Evolutionary conservation across 345 rosid species (phyloP).

Genomic region (Physaria fendleri): DNA sequence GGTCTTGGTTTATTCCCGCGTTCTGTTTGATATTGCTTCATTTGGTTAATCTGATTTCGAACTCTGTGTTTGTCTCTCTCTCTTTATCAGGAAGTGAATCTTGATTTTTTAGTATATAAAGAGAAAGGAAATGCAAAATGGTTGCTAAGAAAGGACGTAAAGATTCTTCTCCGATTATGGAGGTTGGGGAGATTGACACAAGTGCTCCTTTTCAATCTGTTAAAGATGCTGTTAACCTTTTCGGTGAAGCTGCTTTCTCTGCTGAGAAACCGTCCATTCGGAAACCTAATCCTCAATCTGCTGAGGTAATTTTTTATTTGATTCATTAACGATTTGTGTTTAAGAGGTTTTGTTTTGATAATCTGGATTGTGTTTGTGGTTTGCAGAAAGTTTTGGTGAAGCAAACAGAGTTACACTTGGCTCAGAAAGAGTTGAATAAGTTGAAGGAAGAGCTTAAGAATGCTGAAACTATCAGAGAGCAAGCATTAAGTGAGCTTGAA

Average conservation of each 20-base stretch:
- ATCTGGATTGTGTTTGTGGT: conserved; percentile 2
- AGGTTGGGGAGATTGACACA: conserved; percentile 96
- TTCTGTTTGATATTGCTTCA: too few species aligned
- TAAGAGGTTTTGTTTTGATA: not conserved
- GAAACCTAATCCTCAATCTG: conserved; percentile 62
- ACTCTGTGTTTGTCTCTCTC: not conserved
- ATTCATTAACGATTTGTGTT: not conserved
- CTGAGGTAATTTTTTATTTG: conserved; percentile 55
- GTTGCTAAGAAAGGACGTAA: too few species aligned
- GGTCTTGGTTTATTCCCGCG: too few species aligned
- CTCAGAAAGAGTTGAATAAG: conserved; percentile 69
- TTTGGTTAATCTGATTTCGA: too few species aligned
- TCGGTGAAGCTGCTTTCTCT: conserved; percentile 86
- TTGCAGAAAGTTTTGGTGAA: conserved; percentile 70
- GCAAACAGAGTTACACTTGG: conserved; percentile 82
- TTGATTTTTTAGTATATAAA: too few species aligned
- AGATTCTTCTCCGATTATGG: conserved; percentile 51
- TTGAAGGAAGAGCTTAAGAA: conserved; percentile 67
- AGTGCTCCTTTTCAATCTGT: conserved; percentile 97
- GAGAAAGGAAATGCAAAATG: too few species aligned
- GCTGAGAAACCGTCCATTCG: conserved; percentile 64
- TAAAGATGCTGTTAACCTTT: conserved; percentile 83
- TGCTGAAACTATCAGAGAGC: conserved; percentile 62
- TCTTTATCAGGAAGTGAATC: too few species aligned
- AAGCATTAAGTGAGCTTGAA: conserved; percentile 76